A percentile compares a stretch with the other conserved stretches of the same genome.
phyloP scores from a whole-genome alignment of 2,329 filamentous ascomycete genomes.

The Colletotrichum tropicicola region DNA sequence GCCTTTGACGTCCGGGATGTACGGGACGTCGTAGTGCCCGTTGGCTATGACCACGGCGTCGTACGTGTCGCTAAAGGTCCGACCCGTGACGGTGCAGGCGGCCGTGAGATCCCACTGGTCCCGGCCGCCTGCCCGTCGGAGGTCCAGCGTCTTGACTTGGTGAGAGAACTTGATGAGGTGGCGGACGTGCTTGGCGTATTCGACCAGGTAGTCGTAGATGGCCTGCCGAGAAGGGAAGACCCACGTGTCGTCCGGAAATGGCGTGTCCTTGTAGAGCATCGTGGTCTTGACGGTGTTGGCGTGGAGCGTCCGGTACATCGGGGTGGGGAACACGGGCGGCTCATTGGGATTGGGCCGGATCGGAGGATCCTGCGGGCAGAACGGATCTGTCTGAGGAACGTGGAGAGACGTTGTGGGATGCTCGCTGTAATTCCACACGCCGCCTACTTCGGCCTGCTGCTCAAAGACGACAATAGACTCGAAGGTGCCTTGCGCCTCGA shows the following conservation, averaged over 20 bases:
- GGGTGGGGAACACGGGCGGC: slow-evolving; percentile 76
- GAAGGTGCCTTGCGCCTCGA: slow-evolving; percentile 75
- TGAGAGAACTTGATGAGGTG: slow-evolving; percentile 75
- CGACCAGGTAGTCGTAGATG: slow-evolving; percentile 78
- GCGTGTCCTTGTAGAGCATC: slow-evolving; percentile 81
- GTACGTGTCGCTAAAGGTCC: slow-evolving; percentile 58
- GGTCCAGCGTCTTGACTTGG: slow-evolving; percentile 70
- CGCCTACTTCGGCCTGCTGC: slow-evolving; percentile 79
- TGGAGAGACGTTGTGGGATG: slow-evolving; percentile 54
- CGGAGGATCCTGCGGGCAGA: slow-evolving; percentile 70
- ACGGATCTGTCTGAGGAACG: slow-evolving; percentile 76
- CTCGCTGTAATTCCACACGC: slow-evolving; percentile 84
- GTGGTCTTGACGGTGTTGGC: slow-evolving; percentile 86
- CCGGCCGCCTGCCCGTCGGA: slow-evolving; percentile 35
- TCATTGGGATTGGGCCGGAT: slow-evolving; percentile 51
- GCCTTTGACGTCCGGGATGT: slow-evolving; percentile 69
- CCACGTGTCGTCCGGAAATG: slow-evolving; percentile 70
- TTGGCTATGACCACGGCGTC: slow-evolving; percentile 81
- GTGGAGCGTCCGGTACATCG: slow-evolving; percentile 83
- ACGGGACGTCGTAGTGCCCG: slow-evolving; percentile 78
- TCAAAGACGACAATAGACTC: slow-evolving; percentile 81
- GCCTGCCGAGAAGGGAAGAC: slow-evolving; percentile 78
- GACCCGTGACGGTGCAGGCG: slow-evolving; percentile 55
- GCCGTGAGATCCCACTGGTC: slow-evolving; percentile 71
- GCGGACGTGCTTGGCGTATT: slow-evolving; percentile 75